These are phyloP conservation scores for Metschnikowia similis DNA, from an alignment of 805 yeast genomes.

Conservation along the genomic window DNA sequence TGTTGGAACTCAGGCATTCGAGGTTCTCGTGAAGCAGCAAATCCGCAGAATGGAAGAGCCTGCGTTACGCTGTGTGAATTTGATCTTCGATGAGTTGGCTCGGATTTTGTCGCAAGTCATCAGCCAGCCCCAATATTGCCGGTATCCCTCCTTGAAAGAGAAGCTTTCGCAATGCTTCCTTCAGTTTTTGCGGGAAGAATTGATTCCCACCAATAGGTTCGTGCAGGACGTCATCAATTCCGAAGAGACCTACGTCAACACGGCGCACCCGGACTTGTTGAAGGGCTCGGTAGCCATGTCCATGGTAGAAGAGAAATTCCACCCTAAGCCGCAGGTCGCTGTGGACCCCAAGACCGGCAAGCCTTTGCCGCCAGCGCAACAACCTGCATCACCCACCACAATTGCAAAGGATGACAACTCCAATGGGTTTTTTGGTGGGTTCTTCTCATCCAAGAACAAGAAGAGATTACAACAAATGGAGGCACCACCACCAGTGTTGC, in stretches of 20 bases:
- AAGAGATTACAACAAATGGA: conserved; percentile 94
- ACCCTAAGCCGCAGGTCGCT: conserved; percentile 66
- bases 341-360: conserved; percentile 91
- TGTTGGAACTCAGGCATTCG: conserved; percentile 97
- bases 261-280: conserved; percentile 95
- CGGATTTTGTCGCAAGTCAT: conserved; percentile 83
- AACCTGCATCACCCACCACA: conserved; percentile 25
- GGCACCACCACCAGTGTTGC: conserved; percentile 92
- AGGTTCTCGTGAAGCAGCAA: conserved; percentile 73
- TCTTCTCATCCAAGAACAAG: conserved; percentile 87
- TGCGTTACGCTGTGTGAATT: conserved; percentile 76
- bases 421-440: conserved; percentile 92
- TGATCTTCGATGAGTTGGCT: conserved; percentile 91
- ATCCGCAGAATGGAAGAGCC: conserved; percentile 95
- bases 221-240: conserved; percentile 78
- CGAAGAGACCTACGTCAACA: conserved; percentile 92
- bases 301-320: conserved; percentile 83
- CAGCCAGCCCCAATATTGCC: conserved; percentile 71
- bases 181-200: conserved; percentile 71
- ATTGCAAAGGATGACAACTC: conserved; percentile 39
- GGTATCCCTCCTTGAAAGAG: conserved; percentile 90
- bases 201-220: conserved; percentile 80
- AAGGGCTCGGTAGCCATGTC: conserved; percentile 95
- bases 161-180: conserved; percentile 77
- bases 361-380: conserved; percentile 51